A percentile compares a stretch with the other conserved stretches of the same genome.
Evolutionary conservation across 208 protist species (phyloP).

Genomic region (Crithidia thermophila): DNA sequence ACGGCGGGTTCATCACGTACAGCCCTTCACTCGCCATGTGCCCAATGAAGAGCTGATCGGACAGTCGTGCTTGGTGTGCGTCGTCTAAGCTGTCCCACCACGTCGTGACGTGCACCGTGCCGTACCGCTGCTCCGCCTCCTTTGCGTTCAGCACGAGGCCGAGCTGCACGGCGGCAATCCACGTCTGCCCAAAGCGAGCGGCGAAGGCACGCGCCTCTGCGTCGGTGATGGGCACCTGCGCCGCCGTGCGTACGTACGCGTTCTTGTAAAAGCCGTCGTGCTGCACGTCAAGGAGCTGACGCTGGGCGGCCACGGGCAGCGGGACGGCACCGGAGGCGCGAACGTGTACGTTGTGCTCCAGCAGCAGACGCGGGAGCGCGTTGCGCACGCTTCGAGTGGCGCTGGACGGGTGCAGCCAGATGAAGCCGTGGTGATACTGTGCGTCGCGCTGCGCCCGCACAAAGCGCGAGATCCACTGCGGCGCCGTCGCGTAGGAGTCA

Average conservation of each 20-base stretch:
- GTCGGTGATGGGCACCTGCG: conserved; percentile 56
- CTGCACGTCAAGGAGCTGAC: conserved; percentile 60
- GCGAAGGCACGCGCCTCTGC: conserved; percentile 55
- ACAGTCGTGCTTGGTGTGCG: conserved; percentile 61
- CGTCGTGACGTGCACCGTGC: conserved; percentile 38
- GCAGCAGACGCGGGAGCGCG: conserved; percentile 47
- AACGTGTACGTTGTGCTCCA: conserved; percentile 50
- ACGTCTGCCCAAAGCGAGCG: conserved; percentile 57
- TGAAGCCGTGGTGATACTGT: conserved; percentile 70
- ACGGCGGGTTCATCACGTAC: conserved; percentile 88
- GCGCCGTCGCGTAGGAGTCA: neutral
- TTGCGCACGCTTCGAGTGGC: conserved; percentile 41
- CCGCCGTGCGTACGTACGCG: conserved; percentile 47
- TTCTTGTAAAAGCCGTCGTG: conserved; percentile 72
- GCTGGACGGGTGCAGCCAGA: conserved; percentile 83
- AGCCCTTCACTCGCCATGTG: conserved; percentile 65
- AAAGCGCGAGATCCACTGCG: conserved; percentile 21
- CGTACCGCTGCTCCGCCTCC: conserved; percentile 53
- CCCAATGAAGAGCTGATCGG: conserved; percentile 63
- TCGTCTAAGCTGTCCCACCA: conserved; percentile 46
- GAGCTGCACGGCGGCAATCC: conserved; percentile 66
- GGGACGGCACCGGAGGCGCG: conserved; percentile 46
- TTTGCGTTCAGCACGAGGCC: conserved; percentile 73
- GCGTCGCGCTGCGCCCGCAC: conserved; percentile 25
- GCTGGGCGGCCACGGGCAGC: conserved; percentile 45